Evolutionary conservation across 2,329 filamentous ascomycete genomes (phyloP).

Genomic region (Trichothecium roseum): DNA sequence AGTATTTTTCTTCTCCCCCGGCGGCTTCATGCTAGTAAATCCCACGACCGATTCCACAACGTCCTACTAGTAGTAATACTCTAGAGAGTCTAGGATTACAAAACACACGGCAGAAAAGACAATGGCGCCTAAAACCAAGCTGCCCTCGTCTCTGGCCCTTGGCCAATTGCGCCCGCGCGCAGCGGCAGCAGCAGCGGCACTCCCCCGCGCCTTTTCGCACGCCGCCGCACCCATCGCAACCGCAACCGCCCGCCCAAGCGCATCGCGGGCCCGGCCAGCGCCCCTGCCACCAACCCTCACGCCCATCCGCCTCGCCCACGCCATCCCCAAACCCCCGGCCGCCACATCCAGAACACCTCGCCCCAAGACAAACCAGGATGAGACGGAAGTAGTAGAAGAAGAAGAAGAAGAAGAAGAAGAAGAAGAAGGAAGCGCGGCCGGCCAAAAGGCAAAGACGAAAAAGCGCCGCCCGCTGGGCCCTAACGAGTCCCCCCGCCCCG

Average conservation of each 20-base stretch:
- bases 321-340: slow-evolving; percentile 23
- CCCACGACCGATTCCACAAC: no score
- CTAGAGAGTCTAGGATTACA: no score
- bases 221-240: slow-evolving; percentile 9
- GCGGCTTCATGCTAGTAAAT: no score
- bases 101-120: no score
- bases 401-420: no score
- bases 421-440: slow-evolving; percentile 3
- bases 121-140: slow-evolving; percentile 19
- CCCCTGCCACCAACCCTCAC: slow-evolving; percentile 6
- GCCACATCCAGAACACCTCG: background rate
- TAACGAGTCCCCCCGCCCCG: slow-evolving; percentile 7
- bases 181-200: background rate
- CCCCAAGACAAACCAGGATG: no score
- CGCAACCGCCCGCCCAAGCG: slow-evolving; percentile 6
- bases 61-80: no score
- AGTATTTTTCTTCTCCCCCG: no score
- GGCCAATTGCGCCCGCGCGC: slow-evolving; percentile 6
- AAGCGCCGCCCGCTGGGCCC: slow-evolving; percentile 16
- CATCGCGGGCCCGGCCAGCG: slow-evolving; percentile 5
- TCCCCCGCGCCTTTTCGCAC: slow-evolving; percentile 8
- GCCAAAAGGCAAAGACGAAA: background rate
- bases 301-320: slow-evolving; percentile 19
- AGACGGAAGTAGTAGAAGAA: no score
- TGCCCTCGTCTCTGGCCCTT: slow-evolving; percentile 8